Evolutionary conservation across 179 eudicot species (phyloP).

Genomic region (Nepenthes alata): DNA sequence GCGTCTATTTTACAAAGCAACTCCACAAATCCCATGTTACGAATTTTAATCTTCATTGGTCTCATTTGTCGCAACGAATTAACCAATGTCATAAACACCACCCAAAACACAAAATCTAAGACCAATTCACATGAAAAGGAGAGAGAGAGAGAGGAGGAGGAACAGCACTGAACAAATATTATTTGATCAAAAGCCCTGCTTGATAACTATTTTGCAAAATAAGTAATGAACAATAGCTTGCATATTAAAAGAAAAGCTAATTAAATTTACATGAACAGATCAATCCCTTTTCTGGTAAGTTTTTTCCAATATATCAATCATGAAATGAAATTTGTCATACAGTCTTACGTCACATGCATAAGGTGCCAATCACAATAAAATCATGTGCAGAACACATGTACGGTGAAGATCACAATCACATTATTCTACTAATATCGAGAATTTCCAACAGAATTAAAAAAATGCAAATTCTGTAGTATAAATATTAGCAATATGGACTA

Average conservation of each 20-base stretch:
- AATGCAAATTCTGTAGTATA: conserved; percentile 21
- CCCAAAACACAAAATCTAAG: no score
- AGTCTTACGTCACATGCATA: conserved; percentile 45
- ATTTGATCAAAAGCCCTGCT: no score
- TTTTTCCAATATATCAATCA: conserved; percentile 19
- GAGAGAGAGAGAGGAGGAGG: no score
- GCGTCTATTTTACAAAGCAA: no score
- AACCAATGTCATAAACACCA: no score
- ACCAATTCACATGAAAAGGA: no score
- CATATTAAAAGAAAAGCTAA: conserved; percentile 10
- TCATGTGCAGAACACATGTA: conserved; percentile 28
- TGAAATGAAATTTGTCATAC: conserved; percentile 20
- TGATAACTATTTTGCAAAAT: no score
- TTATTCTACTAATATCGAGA: conserved; percentile 15
- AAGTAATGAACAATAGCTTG: conserved; percentile 1
- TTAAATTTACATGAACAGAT: conserved; percentile 11
- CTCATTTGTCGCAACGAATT: no score
- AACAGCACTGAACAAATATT: no score
- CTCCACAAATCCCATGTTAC: neutral
- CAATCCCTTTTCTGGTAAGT: neutral
- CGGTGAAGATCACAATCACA: conserved; percentile 31
- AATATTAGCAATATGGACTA: conserved; percentile 22
- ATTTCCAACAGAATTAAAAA: conserved; percentile 12
- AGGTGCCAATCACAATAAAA: conserved; percentile 27
- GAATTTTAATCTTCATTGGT: no score